A percentile compares a stretch with the other conserved stretches of the same genome.
Evolutionary conservation across 2,329 filamentous ascomycete genomes (phyloP).

Genomic region (Aspergillus sp.): DNA sequence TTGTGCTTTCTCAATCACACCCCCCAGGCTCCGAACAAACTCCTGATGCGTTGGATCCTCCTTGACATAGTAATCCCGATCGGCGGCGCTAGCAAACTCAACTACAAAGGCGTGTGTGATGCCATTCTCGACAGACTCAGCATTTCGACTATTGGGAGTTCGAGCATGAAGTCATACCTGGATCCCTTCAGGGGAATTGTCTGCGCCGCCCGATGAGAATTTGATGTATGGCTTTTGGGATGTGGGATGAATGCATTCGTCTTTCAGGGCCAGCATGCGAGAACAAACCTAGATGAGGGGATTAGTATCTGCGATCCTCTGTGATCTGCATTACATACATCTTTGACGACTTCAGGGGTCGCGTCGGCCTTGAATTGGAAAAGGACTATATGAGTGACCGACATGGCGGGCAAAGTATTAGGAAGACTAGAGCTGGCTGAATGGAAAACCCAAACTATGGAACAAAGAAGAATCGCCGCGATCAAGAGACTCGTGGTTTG

Average conservation of each 20-base stretch:
- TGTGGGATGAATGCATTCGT: slow-evolving; percentile 59
- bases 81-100: slow-evolving; percentile 62
- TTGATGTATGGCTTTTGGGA: slow-evolving; percentile 61
- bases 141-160: neutral
- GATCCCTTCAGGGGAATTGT: slow-evolving; percentile 61
- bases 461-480: neutral
- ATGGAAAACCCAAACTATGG: neutral
- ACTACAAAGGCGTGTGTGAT: slow-evolving; percentile 68
- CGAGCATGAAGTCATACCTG: slow-evolving; percentile 47
- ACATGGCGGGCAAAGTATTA: slow-evolving; percentile 5
- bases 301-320: neutral
- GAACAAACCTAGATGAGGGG: slow-evolving; percentile 47
- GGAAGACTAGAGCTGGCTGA: neutral
- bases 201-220: slow-evolving; percentile 56
- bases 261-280: slow-evolving; percentile 56
- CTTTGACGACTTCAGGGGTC: slow-evolving; percentile 50
- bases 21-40: slow-evolving; percentile 50
- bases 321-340: slow-evolving; percentile 45
- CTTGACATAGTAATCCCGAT: slow-evolving; percentile 66
- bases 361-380: slow-evolving; percentile 61
- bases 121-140: slow-evolving; percentile 43
- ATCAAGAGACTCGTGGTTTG: neutral
- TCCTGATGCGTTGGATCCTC: slow-evolving; percentile 62
- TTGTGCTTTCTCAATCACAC: slow-evolving; percentile 32
- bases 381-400: slow-evolving; percentile 66